Conservation (phyloP, 306 rosid genomes). For the Castanopsis chinensis region DNA sequence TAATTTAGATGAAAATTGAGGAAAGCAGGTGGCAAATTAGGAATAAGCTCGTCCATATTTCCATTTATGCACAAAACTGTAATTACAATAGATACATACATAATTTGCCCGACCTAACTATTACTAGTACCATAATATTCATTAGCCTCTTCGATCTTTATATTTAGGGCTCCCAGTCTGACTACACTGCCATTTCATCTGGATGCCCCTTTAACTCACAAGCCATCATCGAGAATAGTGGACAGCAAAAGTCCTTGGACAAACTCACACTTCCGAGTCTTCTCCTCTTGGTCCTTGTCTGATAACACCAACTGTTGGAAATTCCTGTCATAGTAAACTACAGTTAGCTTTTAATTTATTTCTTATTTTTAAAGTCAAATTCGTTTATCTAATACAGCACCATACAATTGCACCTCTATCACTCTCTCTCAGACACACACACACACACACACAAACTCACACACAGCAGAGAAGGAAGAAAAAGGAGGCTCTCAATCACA, state of each 20-base stretch:
- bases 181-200: not conserved
- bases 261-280: slow-evolving; percentile 66
- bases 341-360: slow-evolving; percentile 16
- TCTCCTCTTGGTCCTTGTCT: slow-evolving; percentile 64
- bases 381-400: not conserved
- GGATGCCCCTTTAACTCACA: slow-evolving; percentile 37
- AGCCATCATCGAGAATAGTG: slow-evolving; percentile 59
- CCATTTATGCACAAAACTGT: slow-evolving; percentile 40
- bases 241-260: slow-evolving; percentile 78
- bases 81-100: slow-evolving; percentile 30
- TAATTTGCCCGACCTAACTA: slow-evolving; percentile 43
- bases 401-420: not conserved
- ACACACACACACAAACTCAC: not conserved
- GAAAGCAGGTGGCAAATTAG: not conserved
- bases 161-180: slow-evolving; percentile 7
- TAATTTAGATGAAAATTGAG: not conserved
- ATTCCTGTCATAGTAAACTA: slow-evolving; percentile 47
- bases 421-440: not conserved
- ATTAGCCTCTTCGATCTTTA: slow-evolving; percentile 17
- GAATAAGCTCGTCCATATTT: slow-evolving; percentile 40
- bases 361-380: not conserved
- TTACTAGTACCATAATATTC: slow-evolving; percentile 4
- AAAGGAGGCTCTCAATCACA: not conserved
- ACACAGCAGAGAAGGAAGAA: not conserved
- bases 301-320: slow-evolving; percentile 40